These are phyloP conservation scores for Xylariales sp. DNA, from an alignment of 2,329 filamentous ascomycete genomes.

Conservation along the genomic window DNA sequence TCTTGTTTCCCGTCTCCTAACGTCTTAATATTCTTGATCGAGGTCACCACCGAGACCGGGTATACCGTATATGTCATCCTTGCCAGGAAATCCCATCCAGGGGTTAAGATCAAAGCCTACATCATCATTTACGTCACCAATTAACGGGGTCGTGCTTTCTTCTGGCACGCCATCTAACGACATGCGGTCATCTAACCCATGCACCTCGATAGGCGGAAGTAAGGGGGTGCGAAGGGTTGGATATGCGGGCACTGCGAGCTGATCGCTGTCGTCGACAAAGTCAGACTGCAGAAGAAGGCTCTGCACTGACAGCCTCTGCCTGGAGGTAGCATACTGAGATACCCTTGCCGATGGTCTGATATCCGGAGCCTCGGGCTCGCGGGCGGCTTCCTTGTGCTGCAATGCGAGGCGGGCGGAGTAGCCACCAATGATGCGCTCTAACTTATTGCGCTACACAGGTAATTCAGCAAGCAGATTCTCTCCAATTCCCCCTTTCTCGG, in stretches of 20 bases:
- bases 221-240: neutral
- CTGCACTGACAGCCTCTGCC: slow-evolving; percentile 33
- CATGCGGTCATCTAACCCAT: slow-evolving; percentile 2
- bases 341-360: slow-evolving; percentile 15
- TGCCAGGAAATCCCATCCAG: slow-evolving; percentile 7
- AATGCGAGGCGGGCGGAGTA: slow-evolving; percentile 19
- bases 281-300: slow-evolving; percentile 33
- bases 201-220: neutral
- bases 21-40: slow-evolving; percentile 3
- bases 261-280: slow-evolving; percentile 33
- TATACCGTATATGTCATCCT: slow-evolving; percentile 6
- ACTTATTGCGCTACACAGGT: slow-evolving; percentile 16
- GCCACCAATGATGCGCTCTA: slow-evolving; percentile 21
- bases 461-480: neutral
- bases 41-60: slow-evolving; percentile 3
- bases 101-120: slow-evolving; percentile 1
- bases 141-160: neutral
- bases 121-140: neutral
- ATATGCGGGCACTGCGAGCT: slow-evolving; percentile 16
- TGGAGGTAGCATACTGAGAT: slow-evolving; percentile 23
- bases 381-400: slow-evolving; percentile 17
- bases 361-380: slow-evolving; percentile 14
- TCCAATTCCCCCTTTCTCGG: too few species aligned
- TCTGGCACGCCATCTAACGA: slow-evolving; percentile 1
- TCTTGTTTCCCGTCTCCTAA: too few species aligned